Percentiles rank a stretch among this genome's conserved stretches.
phyloP scores from a whole-genome alignment of 139 green algal genomes.

The Nannochloris sp. region DNA sequence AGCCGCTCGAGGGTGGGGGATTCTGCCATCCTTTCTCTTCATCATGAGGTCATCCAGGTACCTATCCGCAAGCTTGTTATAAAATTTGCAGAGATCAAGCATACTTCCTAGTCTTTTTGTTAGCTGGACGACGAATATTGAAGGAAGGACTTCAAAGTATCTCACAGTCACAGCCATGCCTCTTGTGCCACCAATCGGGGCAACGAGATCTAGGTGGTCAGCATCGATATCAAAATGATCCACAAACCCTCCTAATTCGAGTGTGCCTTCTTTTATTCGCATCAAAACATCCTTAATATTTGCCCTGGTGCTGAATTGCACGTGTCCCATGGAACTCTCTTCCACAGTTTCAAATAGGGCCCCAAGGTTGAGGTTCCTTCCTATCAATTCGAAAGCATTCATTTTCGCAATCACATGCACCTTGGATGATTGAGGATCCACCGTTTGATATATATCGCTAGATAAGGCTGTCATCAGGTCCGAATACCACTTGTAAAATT shows the following conservation, averaged over 20 bases:
- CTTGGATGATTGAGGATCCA: not conserved
- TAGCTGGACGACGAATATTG: conserved; percentile 21
- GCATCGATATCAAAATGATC: not conserved
- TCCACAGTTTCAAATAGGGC: conserved; percentile 18
- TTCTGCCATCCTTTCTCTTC: not conserved
- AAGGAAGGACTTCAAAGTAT: conserved; percentile 19
- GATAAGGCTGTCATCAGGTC: conserved; percentile 17
- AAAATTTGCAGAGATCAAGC: conserved; percentile 18
- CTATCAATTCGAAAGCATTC: conserved; percentile 25
- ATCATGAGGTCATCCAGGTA: not conserved
- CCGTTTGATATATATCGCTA: not conserved
- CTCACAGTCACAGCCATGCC: conserved; percentile 7
- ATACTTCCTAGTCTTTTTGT: not conserved
- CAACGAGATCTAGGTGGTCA: not conserved
- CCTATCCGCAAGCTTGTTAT: conserved; percentile 1
- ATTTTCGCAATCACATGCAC: not conserved
- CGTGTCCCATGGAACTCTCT: conserved; percentile 9
- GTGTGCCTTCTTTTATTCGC: not conserved
- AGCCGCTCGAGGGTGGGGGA: not conserved
- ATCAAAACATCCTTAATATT: conserved; percentile 3
- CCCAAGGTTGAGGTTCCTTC: conserved; percentile 2
- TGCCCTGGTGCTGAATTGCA: conserved; percentile 25
- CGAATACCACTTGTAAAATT: conserved; percentile 43
- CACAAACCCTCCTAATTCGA: conserved; percentile 11
- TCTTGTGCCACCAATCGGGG: not conserved